A percentile compares a stretch with the other conserved stretches of the same genome.
Evolutionary conservation across 768 basidiomycete genomes (phyloP).

Genomic region (Epithele typhae): DNA sequence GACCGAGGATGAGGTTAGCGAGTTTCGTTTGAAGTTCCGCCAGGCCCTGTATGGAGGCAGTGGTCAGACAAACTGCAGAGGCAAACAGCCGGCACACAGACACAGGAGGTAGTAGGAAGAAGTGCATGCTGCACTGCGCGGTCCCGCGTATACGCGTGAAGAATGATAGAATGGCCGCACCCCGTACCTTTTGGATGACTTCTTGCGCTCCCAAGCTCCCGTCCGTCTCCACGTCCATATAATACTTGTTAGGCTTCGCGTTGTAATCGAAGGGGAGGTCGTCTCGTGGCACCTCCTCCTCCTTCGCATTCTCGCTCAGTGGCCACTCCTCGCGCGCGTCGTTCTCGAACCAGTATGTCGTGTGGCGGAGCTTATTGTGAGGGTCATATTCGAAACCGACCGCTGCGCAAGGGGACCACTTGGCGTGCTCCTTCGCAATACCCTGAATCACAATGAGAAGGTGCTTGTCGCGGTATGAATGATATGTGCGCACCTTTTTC

Average conservation of each 20-base stretch:
- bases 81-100: neutral
- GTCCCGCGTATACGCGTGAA: too few relatives aligned
- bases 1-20: slow-evolving; percentile 71
- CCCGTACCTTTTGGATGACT: slow-evolving; percentile 74
- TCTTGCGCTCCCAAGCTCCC: slow-evolving; percentile 87
- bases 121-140: too few relatives aligned
- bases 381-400: slow-evolving; percentile 98
- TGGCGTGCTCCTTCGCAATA: slow-evolving; percentile 96
- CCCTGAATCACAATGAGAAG: slow-evolving; percentile 51
- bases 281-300: slow-evolving; percentile 78
- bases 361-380: slow-evolving; percentile 94
- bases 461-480: neutral
- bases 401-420: slow-evolving; percentile 97
- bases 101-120: neutral
- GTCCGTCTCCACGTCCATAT: slow-evolving; percentile 92
- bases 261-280: slow-evolving; percentile 85
- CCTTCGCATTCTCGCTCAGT: slow-evolving; percentile 75
- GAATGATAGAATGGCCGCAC: neutral
- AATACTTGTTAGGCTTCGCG: slow-evolving; percentile 86
- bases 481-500: slow-evolving; percentile 74
- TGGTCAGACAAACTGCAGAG: neutral
- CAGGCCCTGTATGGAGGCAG: slow-evolving; percentile 48
- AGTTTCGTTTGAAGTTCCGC: slow-evolving; percentile 77
- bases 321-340: slow-evolving; percentile 89
- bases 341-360: slow-evolving; percentile 89